These are phyloP conservation scores for Arctium minus DNA, from an alignment of 129 eudicot species.

Conservation along the genomic window DNA sequence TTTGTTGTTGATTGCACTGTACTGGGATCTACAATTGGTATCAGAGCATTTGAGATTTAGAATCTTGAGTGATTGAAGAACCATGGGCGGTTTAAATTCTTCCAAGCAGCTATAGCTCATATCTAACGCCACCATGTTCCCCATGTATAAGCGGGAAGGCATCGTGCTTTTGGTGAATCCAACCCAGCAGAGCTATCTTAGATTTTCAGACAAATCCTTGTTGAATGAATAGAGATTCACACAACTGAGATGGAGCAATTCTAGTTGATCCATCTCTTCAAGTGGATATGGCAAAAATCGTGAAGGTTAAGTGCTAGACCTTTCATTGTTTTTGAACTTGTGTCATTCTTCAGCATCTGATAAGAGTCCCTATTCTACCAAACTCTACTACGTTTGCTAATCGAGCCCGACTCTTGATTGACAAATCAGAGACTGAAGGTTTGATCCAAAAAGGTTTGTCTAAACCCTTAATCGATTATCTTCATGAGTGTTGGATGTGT, in stretches of 20 bases:
- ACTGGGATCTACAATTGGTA: no score
- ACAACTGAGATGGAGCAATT: not conserved
- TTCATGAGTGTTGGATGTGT: no score
- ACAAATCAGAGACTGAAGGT: no score
- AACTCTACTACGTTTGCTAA: constrained; percentile 17
- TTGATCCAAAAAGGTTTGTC: no score
- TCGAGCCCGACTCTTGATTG: not conserved
- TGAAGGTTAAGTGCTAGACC: no score
- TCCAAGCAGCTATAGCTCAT: no score
- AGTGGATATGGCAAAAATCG: not conserved
- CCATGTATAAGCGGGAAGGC: not conserved
- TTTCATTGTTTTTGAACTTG: not conserved
- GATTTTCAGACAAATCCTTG: not conserved
- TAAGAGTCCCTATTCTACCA: constrained; percentile 23
- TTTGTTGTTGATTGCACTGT: no score
- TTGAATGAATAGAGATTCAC: not conserved
- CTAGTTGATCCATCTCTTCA: not conserved
- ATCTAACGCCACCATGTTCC: not conserved
- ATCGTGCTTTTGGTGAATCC: not conserved
- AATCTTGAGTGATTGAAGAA: no score
- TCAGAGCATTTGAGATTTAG: no score
- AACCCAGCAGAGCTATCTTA: constrained; percentile 1
- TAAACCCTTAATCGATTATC: no score
- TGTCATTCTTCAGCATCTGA: constrained; percentile 9
- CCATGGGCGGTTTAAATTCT: no score